phyloP scores from a whole-genome alignment of 495 filamentous ascomycete genomes.

The Trichoderma erinaceum region DNA sequence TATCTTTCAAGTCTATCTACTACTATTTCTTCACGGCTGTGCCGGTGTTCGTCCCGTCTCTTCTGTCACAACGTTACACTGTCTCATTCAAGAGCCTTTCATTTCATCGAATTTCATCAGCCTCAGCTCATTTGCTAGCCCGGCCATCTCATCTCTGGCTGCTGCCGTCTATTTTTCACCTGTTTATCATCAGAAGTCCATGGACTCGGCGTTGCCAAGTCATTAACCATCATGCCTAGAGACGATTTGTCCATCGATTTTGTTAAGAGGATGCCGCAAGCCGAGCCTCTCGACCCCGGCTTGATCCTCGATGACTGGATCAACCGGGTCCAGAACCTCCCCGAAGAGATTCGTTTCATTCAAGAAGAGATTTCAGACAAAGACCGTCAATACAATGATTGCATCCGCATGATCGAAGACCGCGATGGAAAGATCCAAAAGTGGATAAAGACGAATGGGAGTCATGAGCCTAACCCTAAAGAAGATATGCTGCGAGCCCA shows the following conservation, averaged over 20 bases:
- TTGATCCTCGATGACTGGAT: slow-evolving; percentile 90
- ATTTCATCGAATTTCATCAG: background rate
- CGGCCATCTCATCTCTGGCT: background rate
- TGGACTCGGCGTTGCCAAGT: slow-evolving; percentile 14
- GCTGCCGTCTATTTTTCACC: background rate
- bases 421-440: slow-evolving; percentile 82
- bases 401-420: slow-evolving; percentile 63
- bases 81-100: background rate
- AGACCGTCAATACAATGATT: slow-evolving; percentile 71
- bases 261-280: slow-evolving; percentile 46
- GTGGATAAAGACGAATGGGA: slow-evolving; percentile 80
- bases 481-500: slow-evolving; percentile 67
- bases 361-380: slow-evolving; percentile 93
- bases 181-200: background rate
- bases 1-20: background rate
- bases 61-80: background rate
- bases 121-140: background rate
- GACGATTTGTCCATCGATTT: slow-evolving; percentile 57
- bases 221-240: slow-evolving; percentile 50
- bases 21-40: background rate
- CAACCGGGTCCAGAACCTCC: slow-evolving; percentile 78
- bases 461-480: slow-evolving; percentile 74
- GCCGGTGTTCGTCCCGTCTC: background rate
- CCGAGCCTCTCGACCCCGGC: slow-evolving; percentile 64
- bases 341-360: slow-evolving; percentile 83